Evolutionary conservation across 345 rosid genomes (phyloP), one percentile per base, ranked within the genome.

Genomic region (Heritiera littoralis): DNA sequence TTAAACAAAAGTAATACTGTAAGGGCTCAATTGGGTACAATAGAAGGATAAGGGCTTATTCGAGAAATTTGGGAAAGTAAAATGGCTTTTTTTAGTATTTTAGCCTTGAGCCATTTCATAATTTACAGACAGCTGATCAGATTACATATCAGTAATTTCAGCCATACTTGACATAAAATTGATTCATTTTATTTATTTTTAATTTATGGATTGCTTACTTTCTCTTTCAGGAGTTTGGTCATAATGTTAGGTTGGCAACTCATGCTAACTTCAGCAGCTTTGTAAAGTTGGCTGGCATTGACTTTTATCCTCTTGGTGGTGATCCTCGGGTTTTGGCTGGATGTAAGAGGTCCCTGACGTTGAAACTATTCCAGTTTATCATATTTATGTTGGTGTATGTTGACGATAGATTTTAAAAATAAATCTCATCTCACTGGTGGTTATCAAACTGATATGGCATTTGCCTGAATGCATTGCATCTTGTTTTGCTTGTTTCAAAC

Each of bases 301-400:
- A 91, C 46, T 96, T 96, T 80, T 94, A 88, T 75, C 99, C 99
- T 49, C 83, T 96, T 84, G 98, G 98, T 4, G 98, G 98, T 82
- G 99, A 96, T 87, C 99, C 98, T 76, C 90, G 97, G 63, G 92
- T 89, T 80, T 86, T 96, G 86, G 98, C 99, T 82, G 97, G 86
- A 89, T 94, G 99, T 96, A 91, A 92, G 93, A 85, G 77, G 63
- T 77, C 82, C 82, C 84, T 81, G 59, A 75, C 74, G 43, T 79
- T 13, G 73, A 81, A 69, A 79, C 20, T 78, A 14, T 30, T 81
- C 35, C 69, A 51, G 52, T 67, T 49, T 54, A 54, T 72, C 49
- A 35, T 75, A 46, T 48, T 41, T 17, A 28, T 13, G 7, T 46
- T 46, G 17, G 55, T 60, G 17, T 61, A 9, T 28, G 30, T 61